Percentiles rank a stretch among this genome's conserved stretches.
Evolutionary conservation across 2,329 filamentous ascomycete genomes (phyloP).

Genomic region (Aspergillus ibericus): DNA sequence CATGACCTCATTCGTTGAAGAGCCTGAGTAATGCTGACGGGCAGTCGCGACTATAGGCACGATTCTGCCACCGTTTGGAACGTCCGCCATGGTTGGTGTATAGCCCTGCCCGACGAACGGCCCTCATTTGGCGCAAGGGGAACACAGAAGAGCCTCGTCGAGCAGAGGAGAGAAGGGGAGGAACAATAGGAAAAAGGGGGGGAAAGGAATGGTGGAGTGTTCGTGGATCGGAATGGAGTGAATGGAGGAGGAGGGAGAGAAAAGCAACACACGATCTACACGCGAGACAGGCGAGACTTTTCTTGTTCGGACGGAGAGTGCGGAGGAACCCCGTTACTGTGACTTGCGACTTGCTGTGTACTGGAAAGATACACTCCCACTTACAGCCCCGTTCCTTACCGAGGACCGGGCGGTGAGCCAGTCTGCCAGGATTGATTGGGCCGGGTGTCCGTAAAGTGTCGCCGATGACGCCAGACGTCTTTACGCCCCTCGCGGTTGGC

Average conservation of each 20-base stretch:
- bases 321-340: conserved; percentile 3
- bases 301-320: conserved; percentile 14
- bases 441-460: not conserved
- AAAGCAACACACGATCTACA: conserved; percentile 11
- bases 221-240: conserved; percentile 8
- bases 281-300: conserved; percentile 8
- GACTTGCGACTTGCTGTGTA: not conserved
- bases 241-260: conserved; percentile 13
- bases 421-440: not conserved
- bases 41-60: conserved; percentile 42
- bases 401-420: conserved; percentile 11
- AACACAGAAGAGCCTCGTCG: conserved; percentile 18
- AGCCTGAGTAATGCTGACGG: conserved; percentile 25
- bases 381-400: not conserved
- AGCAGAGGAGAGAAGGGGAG: conserved; percentile 18
- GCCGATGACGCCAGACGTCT: conserved; percentile 12
- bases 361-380: not conserved
- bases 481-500: too few species aligned
- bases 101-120: conserved; percentile 32
- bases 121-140: conserved; percentile 33
- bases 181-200: conserved; percentile 12
- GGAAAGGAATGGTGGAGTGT: not conserved
- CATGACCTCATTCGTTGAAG: conserved; percentile 16
- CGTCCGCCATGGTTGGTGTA: conserved; percentile 40
- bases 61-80: conserved; percentile 42